Evolutionary conservation across 108 stramenopile genomes (phyloP).

Genomic region (Cyclotella baltica): DNA sequence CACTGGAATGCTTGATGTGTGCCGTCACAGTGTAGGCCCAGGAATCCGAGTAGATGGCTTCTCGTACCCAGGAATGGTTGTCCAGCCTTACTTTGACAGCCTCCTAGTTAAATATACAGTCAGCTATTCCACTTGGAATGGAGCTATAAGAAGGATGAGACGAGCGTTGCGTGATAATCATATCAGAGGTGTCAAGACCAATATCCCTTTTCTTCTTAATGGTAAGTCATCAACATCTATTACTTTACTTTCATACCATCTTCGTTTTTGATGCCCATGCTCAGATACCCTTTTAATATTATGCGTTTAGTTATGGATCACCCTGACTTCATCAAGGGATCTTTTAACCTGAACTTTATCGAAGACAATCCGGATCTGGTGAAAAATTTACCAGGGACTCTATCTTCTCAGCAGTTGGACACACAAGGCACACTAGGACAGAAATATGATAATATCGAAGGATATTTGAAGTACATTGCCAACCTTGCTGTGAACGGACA

Average conservation of each 20-base stretch:
- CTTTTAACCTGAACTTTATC: slow-evolving; percentile 71
- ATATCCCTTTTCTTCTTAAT: slow-evolving; percentile 63
- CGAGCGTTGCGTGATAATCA: slow-evolving; percentile 74
- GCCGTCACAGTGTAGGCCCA: slow-evolving; percentile 63
- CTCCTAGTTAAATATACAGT: slow-evolving; percentile 82
- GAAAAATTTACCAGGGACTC: slow-evolving; percentile 28
- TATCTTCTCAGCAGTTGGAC: slow-evolving; percentile 20
- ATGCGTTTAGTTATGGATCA: slow-evolving; percentile 66
- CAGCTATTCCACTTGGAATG: slow-evolving; percentile 50
- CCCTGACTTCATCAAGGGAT: slow-evolving; percentile 67
- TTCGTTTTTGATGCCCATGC: not conserved
- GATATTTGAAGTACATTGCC: slow-evolving; percentile 68
- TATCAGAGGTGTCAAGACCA: slow-evolving; percentile 62
- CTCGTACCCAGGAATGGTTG: slow-evolving; percentile 57
- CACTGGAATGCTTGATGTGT: slow-evolving; percentile 71
- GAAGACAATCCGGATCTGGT: slow-evolving; percentile 57
- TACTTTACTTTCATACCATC: not conserved
- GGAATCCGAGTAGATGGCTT: slow-evolving; percentile 74
- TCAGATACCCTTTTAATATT: slow-evolving; percentile 32
- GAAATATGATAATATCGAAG: slow-evolving; percentile 58
- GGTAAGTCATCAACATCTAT: slow-evolving; percentile 26
- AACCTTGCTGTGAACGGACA: slow-evolving; percentile 80
- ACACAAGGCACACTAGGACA: slow-evolving; percentile 29
- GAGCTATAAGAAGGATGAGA: slow-evolving; percentile 59
- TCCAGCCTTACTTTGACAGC: slow-evolving; percentile 81